A percentile compares a stretch with the other conserved stretches of the same genome.
Evolutionary conservation across 352 stramenopile genomes (phyloP).

Genomic region (Phytophthora podocarpi): DNA sequence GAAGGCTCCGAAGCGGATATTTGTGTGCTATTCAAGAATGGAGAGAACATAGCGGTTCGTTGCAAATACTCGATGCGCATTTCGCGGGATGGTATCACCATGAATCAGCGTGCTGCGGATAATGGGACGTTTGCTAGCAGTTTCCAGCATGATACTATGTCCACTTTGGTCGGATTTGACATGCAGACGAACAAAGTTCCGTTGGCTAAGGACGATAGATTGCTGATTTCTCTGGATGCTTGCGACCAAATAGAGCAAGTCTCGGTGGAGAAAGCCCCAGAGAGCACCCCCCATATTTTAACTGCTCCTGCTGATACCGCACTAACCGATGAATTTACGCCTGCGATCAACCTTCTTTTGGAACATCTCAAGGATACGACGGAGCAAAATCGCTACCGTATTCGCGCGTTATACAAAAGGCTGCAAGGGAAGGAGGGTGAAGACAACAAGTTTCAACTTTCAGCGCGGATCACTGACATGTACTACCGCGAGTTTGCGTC

Average conservation of each 20-base stretch:
- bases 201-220: conserved; percentile 34
- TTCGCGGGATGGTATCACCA: conserved; percentile 12
- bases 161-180: conserved; percentile 46
- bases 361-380: conserved; percentile 81
- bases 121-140: conserved; percentile 48
- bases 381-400: conserved; percentile 66
- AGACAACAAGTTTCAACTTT: conserved; percentile 30
- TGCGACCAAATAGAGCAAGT: conserved; percentile 23
- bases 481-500: conserved; percentile 79
- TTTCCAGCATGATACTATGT: conserved; percentile 68
- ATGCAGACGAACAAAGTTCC: conserved; percentile 55
- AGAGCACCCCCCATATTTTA: conserved; percentile 4
- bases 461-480: conserved; percentile 51
- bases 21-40: conserved; percentile 47
- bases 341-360: conserved; percentile 75
- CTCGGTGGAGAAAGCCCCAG: not conserved
- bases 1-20: conserved; percentile 34
- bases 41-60: conserved; percentile 30
- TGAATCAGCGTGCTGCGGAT: conserved; percentile 26
- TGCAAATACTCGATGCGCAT: conserved; percentile 53
- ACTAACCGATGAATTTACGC: conserved; percentile 68
- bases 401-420: conserved; percentile 59
- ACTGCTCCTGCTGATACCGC: not conserved
- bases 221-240: conserved; percentile 67
- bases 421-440: conserved; percentile 40